These are phyloP conservation scores for Erythrophleum fordii DNA, from an alignment of 306 rosid species.

Conservation along the genomic window DNA sequence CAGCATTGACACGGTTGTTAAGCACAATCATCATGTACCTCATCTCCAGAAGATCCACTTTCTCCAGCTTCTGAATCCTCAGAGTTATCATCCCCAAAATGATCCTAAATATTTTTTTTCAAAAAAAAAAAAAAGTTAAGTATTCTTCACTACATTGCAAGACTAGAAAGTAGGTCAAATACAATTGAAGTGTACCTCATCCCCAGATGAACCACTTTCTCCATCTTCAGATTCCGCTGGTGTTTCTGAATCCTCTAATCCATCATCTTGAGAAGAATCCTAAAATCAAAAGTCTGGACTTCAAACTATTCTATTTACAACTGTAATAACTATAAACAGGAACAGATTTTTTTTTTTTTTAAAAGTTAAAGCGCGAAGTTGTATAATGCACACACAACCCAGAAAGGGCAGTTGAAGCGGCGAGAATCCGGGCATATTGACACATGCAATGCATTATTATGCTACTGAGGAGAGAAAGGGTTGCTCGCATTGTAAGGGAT, in stretches of 20 bases:
- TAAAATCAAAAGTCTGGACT: conserved; percentile 7
- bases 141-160: neutral
- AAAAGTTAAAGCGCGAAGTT: neutral
- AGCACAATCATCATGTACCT: conserved; percentile 46
- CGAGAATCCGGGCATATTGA: too few relatives aligned
- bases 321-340: neutral
- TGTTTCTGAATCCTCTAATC: conserved; percentile 5
- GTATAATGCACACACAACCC: neutral
- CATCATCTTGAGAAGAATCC: conserved; percentile 38
- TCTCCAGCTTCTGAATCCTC: conserved; percentile 42
- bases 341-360: neutral
- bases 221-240: conserved; percentile 29
- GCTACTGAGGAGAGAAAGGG: neutral
- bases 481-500: neutral
- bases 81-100: conserved; percentile 9
- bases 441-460: neutral
- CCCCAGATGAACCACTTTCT: conserved; percentile 28
- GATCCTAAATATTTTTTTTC: neutral
- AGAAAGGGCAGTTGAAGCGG: neutral
- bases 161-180: neutral
- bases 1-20: neutral
- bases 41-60: conserved; percentile 35
- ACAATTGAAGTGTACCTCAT: neutral
- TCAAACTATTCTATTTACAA: neutral
- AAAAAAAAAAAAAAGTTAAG: neutral